Percentiles rank a stretch among this genome's conserved stretches.
Evolutionary conservation across 176 grass and related monocot genomes (phyloP).

Genomic region (Panicum miliaceum): DNA sequence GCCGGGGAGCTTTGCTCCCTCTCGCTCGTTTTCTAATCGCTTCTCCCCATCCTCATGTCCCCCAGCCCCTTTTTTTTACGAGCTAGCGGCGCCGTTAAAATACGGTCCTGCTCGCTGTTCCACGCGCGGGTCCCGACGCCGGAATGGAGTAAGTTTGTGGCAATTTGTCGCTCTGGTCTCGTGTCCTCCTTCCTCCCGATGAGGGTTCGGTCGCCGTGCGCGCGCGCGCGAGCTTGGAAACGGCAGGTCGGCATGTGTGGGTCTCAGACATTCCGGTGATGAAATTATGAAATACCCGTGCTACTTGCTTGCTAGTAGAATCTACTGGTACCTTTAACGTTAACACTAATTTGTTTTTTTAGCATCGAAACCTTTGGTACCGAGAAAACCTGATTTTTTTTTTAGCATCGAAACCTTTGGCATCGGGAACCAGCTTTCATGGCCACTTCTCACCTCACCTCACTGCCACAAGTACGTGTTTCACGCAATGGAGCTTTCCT

Average conservation of each 20-base stretch:
- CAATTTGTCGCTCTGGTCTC: conserved; percentile 41
- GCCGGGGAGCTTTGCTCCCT: conserved; percentile 4
- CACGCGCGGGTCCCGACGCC: conserved; percentile 39
- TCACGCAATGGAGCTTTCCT: not conserved
- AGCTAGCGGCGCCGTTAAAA: conserved; percentile 30
- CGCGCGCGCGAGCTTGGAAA: not conserved
- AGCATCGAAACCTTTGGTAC: no score
- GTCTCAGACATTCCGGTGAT: conserved; percentile 31
- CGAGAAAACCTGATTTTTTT: not conserved
- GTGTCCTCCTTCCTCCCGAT: conserved; percentile 40
- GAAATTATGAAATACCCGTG: not conserved
- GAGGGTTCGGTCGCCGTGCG: conserved; percentile 8
- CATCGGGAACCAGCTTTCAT: not conserved
- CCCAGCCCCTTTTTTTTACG: conserved; percentile 37
- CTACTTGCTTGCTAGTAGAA: not conserved
- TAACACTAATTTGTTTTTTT: not conserved
- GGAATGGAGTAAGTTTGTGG: conserved; percentile 47
- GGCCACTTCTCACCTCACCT: not conserved
- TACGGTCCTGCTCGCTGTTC: conserved; percentile 7
- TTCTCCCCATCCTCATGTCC: conserved; percentile 31
- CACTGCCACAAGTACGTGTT: not conserved
- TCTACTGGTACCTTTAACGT: not conserved
- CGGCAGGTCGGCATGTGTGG: conserved; percentile 34
- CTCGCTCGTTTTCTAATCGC: conserved; percentile 39
- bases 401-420: not conserved